These are phyloP conservation scores for Rhynchospora tenuis DNA, from an alignment of 176 grass and related monocot genomes.

Conservation along the genomic window DNA sequence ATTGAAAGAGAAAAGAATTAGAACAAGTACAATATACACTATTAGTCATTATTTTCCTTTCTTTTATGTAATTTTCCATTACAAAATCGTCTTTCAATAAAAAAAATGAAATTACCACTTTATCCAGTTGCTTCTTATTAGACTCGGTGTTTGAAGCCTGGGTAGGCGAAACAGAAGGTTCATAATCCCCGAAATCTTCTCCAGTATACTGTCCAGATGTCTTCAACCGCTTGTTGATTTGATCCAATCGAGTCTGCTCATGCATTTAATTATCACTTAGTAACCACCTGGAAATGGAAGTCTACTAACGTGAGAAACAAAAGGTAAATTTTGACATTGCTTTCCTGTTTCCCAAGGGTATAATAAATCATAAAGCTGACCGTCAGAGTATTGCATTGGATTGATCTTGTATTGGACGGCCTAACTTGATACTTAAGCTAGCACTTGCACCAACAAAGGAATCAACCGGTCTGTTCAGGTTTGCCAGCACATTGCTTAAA, in stretches of 20 bases:
- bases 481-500: neutral
- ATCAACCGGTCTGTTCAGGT: neutral
- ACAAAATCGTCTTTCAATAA: neutral
- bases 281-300: slow-evolving; percentile 60
- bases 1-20: neutral
- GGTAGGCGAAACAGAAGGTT: slow-evolving; percentile 34
- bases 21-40: neutral
- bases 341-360: slow-evolving; percentile 17
- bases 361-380: neutral
- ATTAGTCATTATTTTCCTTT: neutral
- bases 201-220: slow-evolving; percentile 34
- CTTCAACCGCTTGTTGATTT: slow-evolving; percentile 74
- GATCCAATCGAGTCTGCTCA: slow-evolving; percentile 85
- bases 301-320: slow-evolving; percentile 50
- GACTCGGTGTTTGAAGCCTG: slow-evolving; percentile 29
- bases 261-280: slow-evolving; percentile 74
- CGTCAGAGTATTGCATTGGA: neutral
- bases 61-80: neutral
- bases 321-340: slow-evolving; percentile 37
- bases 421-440: neutral
- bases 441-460: neutral
- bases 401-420: neutral
- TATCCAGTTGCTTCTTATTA: slow-evolving; percentile 36
- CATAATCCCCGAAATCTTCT: slow-evolving; percentile 29
- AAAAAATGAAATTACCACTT: slow-evolving; percentile 38